Conservation (phyloP, 306 rosid species). For the Fragaria nilgerrensis region DNA sequence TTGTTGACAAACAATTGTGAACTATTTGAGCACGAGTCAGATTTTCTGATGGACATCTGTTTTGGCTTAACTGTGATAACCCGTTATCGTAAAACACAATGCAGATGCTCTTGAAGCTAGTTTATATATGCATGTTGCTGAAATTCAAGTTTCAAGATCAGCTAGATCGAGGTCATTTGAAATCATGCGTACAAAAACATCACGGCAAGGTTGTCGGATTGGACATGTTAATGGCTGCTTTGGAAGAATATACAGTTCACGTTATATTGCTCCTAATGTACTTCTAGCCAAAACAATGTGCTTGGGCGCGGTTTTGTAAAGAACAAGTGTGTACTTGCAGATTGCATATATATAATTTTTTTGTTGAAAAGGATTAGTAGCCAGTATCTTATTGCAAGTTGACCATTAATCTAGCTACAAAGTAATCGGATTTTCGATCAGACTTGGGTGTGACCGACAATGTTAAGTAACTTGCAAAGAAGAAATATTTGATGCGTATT, state of each 20-base stretch:
- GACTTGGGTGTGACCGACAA: background rate
- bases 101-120: conserved; percentile 11
- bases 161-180: background rate
- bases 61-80: conserved; percentile 3
- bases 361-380: background rate
- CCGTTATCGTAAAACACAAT: conserved; percentile 19
- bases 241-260: background rate
- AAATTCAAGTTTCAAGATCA: background rate
- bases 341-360: background rate
- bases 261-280: background rate
- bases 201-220: conserved; percentile 18
- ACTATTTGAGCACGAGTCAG: conserved; percentile 22
- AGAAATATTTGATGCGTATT: background rate
- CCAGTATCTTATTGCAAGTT: background rate
- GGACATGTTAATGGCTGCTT: background rate
- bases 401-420: background rate
- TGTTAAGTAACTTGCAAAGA: background rate
- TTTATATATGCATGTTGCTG: background rate
- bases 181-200: conserved; percentile 1
- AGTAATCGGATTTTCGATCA: background rate
- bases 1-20: conserved; percentile 13
- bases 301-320: background rate
- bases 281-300: conserved; percentile 2
- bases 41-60: conserved; percentile 30
- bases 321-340: background rate